Base-by-base conservation (phyloP, 2,329 filamentous ascomycete species). In the Diaporthe capsici region DNA sequence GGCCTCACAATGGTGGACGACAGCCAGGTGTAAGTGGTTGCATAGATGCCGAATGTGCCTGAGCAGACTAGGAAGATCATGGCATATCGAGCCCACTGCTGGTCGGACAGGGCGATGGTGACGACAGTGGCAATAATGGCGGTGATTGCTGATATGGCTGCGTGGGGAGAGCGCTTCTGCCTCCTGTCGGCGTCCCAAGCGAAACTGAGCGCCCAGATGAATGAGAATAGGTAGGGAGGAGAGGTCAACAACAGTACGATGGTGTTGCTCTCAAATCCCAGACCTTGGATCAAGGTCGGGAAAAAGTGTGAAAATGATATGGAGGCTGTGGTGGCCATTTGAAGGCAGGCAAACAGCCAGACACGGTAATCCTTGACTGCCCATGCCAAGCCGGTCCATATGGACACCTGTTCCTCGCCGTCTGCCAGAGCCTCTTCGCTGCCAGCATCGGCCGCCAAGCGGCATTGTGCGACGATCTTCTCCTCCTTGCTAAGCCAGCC, bases 171-270 rank as follows among this genome's bases (percentile, higher is more conserved):
- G 7, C 47, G 65, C 28, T 71, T 71, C 25, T 71, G 65, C 47
- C 65, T 51, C 28, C 20, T 51, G 44, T 71, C 65, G 51, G 65
- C 65, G 37, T 71, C 44, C 47, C 51, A 71, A 10, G 65, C 65
- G n/a, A 71, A 71, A 4, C 47, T 25, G 15, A 71, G 47, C 8
- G 65, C 65, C 65, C 65, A 71, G 2, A 71, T 31, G 65, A 71
- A 71, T 12, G 60, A 28, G 3, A 87, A 81, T 4, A 87, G 80
- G 67, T 87, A 88, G 0, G 87, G 87, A 0, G 87, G 87, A 2
- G 84, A 85, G 0, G 87, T 88, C 5, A 89, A 82, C 12, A 88
- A 82, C 10, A 88, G 79, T 7, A 82, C 86, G 71, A 85, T 81
- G 2, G 84, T 87, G 78, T 80, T 78, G 77, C 78, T 79, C 39